phyloP scores from a whole-genome alignment of 257 asterid species.

The Solanum pinnatisectum region DNA sequence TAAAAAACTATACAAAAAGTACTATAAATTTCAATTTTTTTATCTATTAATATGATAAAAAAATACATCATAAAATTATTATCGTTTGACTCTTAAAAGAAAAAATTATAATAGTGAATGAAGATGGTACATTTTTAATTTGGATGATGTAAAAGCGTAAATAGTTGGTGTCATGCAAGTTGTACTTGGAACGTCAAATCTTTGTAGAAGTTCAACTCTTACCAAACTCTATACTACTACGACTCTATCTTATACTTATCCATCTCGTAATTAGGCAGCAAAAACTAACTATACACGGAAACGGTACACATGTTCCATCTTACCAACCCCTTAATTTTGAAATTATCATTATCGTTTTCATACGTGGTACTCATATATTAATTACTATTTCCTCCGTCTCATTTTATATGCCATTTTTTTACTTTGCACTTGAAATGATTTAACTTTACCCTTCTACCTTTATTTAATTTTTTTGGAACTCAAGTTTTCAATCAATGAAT shows the following conservation, averaged over 20 bases:
- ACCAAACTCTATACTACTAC: background rate
- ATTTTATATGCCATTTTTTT: no score
- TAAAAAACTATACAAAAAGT: no score
- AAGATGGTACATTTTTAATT: background rate
- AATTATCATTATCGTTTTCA: background rate
- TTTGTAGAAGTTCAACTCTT: background rate
- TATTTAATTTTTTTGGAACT: no score
- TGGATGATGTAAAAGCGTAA: background rate
- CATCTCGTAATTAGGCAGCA: background rate
- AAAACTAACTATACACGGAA: background rate
- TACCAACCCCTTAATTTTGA: background rate
- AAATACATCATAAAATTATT: no score
- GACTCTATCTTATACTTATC: background rate
- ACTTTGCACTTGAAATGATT: no score
- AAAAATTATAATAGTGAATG: no score
- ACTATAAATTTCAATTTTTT: no score
- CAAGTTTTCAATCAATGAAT: no score
- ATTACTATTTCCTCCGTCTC: background rate
- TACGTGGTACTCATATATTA: background rate
- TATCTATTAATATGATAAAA: no score
- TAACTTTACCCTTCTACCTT: no score
- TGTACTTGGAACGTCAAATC: background rate
- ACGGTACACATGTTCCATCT: background rate
- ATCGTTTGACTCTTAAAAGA: no score
- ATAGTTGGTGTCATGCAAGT: background rate